These are phyloP conservation scores for Neopestalotiopsis clavispora DNA, from an alignment of 2,329 filamentous ascomycete genomes.

Conservation along the genomic window DNA sequence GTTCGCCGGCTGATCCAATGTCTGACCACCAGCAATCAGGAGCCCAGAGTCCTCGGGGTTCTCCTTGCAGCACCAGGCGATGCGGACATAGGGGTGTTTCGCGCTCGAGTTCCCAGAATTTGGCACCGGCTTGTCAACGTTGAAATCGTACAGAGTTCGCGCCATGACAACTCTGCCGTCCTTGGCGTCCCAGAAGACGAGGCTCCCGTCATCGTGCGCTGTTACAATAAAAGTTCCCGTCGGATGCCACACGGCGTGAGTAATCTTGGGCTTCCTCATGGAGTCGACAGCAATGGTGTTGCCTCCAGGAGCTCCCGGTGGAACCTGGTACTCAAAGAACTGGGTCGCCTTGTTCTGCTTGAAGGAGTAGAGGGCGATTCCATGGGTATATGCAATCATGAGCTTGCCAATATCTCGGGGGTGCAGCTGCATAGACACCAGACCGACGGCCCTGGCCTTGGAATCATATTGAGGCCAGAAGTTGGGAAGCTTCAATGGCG, in stretches of 20 bases:
- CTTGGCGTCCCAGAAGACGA: slow-evolving; percentile 94
- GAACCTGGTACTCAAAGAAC: slow-evolving; percentile 84
- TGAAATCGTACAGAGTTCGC: slow-evolving; percentile 75
- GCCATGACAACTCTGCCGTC: slow-evolving; percentile 86
- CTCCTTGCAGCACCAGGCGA: slow-evolving; percentile 92
- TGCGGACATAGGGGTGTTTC: slow-evolving; percentile 76
- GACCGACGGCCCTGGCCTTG: slow-evolving; percentile 59
- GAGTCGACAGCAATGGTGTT: slow-evolving; percentile 67
- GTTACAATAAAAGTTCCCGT: slow-evolving; percentile 89
- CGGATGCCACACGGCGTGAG: slow-evolving; percentile 91
- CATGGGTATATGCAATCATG: slow-evolving; percentile 87
- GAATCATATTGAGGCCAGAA: slow-evolving; percentile 81
- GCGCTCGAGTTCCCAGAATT: slow-evolving; percentile 57
- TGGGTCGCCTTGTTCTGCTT: slow-evolving; percentile 83
- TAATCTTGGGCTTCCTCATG: slow-evolving; percentile 73
- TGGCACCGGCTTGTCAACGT: slow-evolving; percentile 71
- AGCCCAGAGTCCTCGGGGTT: slow-evolving; percentile 94
- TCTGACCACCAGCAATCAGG: slow-evolving; percentile 81
- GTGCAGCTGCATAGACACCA: slow-evolving; percentile 84
- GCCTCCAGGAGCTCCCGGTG: slow-evolving; percentile 82
- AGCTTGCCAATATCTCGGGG: slow-evolving; percentile 91
- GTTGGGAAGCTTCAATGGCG: slow-evolving; percentile 83
- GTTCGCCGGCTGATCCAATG: slow-evolving; percentile 69
- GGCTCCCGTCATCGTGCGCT: slow-evolving; percentile 85
- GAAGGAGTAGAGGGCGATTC: slow-evolving; percentile 90